Evolutionary conservation across 306 rosid species (phyloP), one percentile per base, ranked within the genome.

Genomic region (Lagenaria siceraria): DNA sequence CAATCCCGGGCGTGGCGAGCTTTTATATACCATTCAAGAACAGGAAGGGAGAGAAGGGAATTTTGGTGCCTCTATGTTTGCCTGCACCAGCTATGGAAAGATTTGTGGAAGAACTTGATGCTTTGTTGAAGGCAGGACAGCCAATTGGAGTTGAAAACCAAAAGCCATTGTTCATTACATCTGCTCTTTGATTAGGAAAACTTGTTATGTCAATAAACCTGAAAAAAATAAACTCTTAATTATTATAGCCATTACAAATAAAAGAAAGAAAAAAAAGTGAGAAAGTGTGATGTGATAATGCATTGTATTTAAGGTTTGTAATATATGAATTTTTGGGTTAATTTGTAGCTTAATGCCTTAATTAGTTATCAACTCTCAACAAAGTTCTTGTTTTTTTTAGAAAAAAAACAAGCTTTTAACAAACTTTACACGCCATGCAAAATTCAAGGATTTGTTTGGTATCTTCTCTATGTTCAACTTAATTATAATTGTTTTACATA

Each of bases 61-160:
- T 84, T 13, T 77, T 85, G 22, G 85, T 88, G 8, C 87, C 92
- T 0, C n/a, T 90, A 24, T 87, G 88, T 72, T 81, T 88, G 29
- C 89, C 88, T 0, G 80, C 80, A 2, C 78, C 75, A 0, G 85
- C 89, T n/a, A 90, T 88, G 92, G 81, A 81, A 1, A 82, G 79
- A 48, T 90, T 90, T n/a, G 74, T 52, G 0, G 27, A 25, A 14
- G 88, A 82, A 81, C 58, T 88, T 29, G 61, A 62, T n/a, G 24
- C 3, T 1, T 54, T 77, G 62, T 18, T 77, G n/a, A 51, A 63
- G 22, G 33, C 2, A 19, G 60, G 48, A 46, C 7, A 49, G 3
- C 0, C 11, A 7, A 48, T 42, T 22, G 38, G 12, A 7, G 70
- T 21, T 42, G 38, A 55, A 35, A 38, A 36, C 2, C 52, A 35